These are phyloP conservation scores for Epicoccum sorghinum DNA, from an alignment of 2,329 filamentous ascomycete genomes.

Conservation along the genomic window DNA sequence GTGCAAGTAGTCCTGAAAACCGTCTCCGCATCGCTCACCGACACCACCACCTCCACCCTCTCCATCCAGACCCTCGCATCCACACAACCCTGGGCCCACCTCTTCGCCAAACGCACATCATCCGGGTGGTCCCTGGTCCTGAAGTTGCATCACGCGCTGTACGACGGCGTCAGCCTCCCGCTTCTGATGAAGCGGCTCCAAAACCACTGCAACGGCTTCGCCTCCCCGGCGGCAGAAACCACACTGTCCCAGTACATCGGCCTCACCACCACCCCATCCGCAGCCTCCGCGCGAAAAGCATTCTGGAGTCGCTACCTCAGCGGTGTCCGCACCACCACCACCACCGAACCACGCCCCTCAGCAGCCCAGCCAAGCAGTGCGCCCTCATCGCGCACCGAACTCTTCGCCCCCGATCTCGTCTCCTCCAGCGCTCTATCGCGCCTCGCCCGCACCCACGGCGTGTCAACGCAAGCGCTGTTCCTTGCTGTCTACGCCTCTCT, in stretches of 20 bases:
- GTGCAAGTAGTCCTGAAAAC: constrained; percentile 66
- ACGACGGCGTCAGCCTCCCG: constrained; percentile 82
- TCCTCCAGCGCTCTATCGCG: constrained; percentile 44
- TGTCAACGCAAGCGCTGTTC: constrained; percentile 76
- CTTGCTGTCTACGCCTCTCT: constrained; percentile 71
- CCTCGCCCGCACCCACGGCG: constrained; percentile 56
- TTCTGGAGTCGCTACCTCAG: constrained; percentile 61
- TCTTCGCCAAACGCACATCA: constrained; percentile 44
- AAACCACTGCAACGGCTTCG: constrained; percentile 46
- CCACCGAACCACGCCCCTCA: too few relatives aligned
- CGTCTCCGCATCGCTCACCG: constrained; percentile 41
- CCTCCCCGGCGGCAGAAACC: constrained; percentile 20
- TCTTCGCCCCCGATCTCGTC: too few relatives aligned
- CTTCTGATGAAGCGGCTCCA: constrained; percentile 63
- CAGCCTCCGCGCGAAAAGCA: constrained; percentile 36
- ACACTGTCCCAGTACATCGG: constrained; percentile 54
- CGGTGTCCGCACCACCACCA: not conserved
- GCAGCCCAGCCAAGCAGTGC: too few relatives aligned
- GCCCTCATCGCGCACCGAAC: too few relatives aligned
- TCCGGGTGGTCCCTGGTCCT: constrained; percentile 49
- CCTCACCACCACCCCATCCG: not conserved
- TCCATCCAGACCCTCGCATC: constrained; percentile 15
- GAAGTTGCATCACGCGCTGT: constrained; percentile 82
- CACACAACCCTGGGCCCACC: constrained; percentile 42
- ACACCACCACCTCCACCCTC: constrained; percentile 19